Base-by-base conservation (phyloP, 768 basidiomycete genomes). In the Psilocybe subaeruginosa region DNA sequence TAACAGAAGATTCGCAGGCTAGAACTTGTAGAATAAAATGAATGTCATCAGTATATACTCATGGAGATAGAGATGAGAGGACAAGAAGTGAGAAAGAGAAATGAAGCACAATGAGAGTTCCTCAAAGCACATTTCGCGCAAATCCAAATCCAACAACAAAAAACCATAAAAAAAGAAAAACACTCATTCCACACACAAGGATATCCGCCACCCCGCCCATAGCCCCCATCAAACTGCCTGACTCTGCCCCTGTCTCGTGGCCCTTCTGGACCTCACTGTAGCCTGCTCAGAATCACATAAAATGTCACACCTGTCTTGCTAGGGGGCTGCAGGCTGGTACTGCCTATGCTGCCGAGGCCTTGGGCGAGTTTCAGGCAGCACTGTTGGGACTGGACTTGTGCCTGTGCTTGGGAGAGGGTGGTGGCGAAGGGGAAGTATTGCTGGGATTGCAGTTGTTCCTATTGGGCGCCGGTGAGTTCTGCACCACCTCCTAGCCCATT, bases 231-330 rank as follows among this genome's bases (percentile, higher is more conserved):
- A 98, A 77, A 0, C 85, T 85, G 63, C 88, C 86, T 3, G 99
- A 80, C 70, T 99, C 96, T 0, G 88, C 81, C 14, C 93, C 93
- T 0, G 96, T 97, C 70, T 99, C 97, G 16, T 93, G 86, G 69
- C 93, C 95, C 77, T 97, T 97, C 76, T 92, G 90, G 16, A 99
- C 85, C 72, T 99, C 96, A 64, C 89, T 97, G 96, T 2, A 99
- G 79, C 39, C 93, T 86, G 58, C 82, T 91, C 48, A 98, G 77
- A 56, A 99, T 94, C 68, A 95, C 92, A 68, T 98, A 95, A 70
- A 99, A 97, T 6, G 88, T 91, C 23, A 97, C 80, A 0, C 94
- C 93, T 67, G 89, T 90, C 76, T 93, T 95, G 16, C 92, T 90
- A 1, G 91, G 90, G 0, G 89, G 86, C 62, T 82, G 83, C 27